These are phyloP conservation scores for Gossypium davidsonii DNA, from an alignment of 441 rosid species.

Conservation along the genomic window DNA sequence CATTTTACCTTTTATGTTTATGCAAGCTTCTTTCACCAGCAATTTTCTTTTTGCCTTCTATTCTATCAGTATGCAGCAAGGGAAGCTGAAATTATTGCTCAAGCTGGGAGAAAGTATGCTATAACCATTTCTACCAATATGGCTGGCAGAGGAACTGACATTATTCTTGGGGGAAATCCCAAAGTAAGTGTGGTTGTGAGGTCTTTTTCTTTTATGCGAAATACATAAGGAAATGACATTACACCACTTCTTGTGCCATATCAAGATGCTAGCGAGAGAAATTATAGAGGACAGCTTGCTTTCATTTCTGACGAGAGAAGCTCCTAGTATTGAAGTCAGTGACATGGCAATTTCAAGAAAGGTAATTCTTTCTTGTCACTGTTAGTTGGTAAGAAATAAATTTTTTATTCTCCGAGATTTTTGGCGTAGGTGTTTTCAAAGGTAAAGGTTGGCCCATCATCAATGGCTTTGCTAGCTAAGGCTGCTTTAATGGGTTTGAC, in stretches of 20 bases:
- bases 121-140: slow-evolving; percentile 93
- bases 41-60: slow-evolving; percentile 8
- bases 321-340: slow-evolving; percentile 42
- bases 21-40: slow-evolving; percentile 11
- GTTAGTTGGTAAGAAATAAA: slow-evolving; percentile 15
- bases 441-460: slow-evolving; percentile 74
- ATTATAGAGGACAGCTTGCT: slow-evolving; percentile 80
- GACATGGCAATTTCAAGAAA: slow-evolving; percentile 42
- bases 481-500: slow-evolving; percentile 70
- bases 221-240: slow-evolving; percentile 7
- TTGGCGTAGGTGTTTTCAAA: slow-evolving; percentile 60
- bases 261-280: slow-evolving; percentile 87
- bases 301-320: slow-evolving; percentile 63
- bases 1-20: slow-evolving; percentile 1
- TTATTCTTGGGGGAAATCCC: slow-evolving; percentile 94
- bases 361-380: slow-evolving; percentile 34
- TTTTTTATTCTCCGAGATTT: slow-evolving; percentile 17
- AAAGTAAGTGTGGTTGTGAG: slow-evolving; percentile 42
- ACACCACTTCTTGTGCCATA: slow-evolving; percentile 4
- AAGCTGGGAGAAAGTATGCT: slow-evolving; percentile 89
- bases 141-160: slow-evolving; percentile 99
- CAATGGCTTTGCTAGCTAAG: slow-evolving; percentile 80
- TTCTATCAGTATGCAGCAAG: slow-evolving; percentile 80
- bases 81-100: slow-evolving; percentile 91
- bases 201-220: slow-evolving; percentile 7